These are phyloP conservation scores for Sphaerobolus stellatus DNA, from an alignment of 1,284 basidiomycete species.

Conservation along the genomic window DNA sequence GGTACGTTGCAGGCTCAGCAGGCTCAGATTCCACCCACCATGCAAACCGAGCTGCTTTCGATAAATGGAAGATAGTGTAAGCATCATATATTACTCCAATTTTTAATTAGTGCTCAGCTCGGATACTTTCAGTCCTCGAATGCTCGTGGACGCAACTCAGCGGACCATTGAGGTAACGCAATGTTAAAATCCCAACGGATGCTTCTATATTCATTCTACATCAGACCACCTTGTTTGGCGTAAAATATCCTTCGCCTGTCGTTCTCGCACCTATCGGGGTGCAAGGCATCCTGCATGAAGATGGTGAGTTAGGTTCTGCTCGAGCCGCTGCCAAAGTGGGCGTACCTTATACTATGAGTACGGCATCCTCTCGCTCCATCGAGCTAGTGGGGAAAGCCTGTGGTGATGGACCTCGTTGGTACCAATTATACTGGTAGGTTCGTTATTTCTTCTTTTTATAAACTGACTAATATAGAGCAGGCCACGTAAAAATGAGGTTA, in stretches of 20 bases:
- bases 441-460: neutral
- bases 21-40: conserved; percentile 57
- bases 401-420: conserved; percentile 64
- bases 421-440: conserved; percentile 73
- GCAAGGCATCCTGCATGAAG: conserved; percentile 65
- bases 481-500: conserved; percentile 62
- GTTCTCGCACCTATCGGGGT: conserved; percentile 75
- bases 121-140: conserved; percentile 50
- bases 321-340: conserved; percentile 62
- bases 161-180: conserved; percentile 57
- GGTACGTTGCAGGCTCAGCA: conserved; percentile 62
- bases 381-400: conserved; percentile 72
- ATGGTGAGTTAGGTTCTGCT: conserved; percentile 70
- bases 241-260: conserved; percentile 61
- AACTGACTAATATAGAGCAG: conserved; percentile 23
- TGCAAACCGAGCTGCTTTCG: conserved; percentile 56
- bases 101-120: neutral
- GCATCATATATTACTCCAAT: neutral
- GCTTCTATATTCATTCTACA: conserved; percentile 9
- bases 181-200: neutral
- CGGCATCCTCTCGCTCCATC: conserved; percentile 66
- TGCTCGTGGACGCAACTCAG: conserved; percentile 68
- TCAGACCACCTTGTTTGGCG: conserved; percentile 70
- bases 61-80: conserved; percentile 57
- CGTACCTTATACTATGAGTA: conserved; percentile 71